Base-by-base conservation (phyloP, 2,329 filamentous ascomycete genomes). In the Stagonosporopsis vannaccii region DNA sequence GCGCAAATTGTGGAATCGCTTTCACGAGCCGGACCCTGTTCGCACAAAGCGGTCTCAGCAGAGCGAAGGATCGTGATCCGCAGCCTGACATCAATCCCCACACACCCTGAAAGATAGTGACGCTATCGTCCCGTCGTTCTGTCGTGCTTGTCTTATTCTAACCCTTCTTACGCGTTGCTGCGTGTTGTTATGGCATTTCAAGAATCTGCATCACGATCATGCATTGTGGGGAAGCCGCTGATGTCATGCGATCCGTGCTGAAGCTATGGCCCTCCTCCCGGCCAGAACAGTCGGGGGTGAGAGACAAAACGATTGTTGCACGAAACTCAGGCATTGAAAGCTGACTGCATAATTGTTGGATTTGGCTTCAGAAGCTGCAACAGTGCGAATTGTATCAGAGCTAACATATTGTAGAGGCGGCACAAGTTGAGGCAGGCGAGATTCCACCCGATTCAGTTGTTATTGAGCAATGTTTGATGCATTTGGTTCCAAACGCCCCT, bases 131-230 rank as follows among this genome's bases (percentile, higher is more conserved):
- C 37, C 37, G 43, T 48, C 23, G 9, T 33, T 47, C 15, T 32
- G 11, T 56, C 28, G 37, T n/a, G 30, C 42, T 37, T 32, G 15
- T 56, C 22, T 37, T n/a, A 36, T 47, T 32, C 9, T 25, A 58
- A 35, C 32, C 23, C 26, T 32, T 44, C 15, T 46, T 45, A 45
- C 40, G 44, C 44, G 23, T 41, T 40, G 47, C 36, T 50, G 46
- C 40, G 36, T 56, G 51, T 59, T 58, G 55, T 51, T 44, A 70
- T 71, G 67, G 68, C 51, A 69, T 67, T 71, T 67, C 46, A 41
- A 55, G 61, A 65, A 59, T 66, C 66, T 60, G 63, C 69, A 69
- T 71, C 55, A 46, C 33, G 37, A 67, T 63, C 51, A 46, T 59
- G 55, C 50, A 51, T 53, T 68, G 67, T 65, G 64, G 67, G 63